Evolutionary conservation across 176 grass and related monocot genomes (phyloP), one percentile per base, ranked within the genome.

Genomic region (Ananas comosus): DNA sequence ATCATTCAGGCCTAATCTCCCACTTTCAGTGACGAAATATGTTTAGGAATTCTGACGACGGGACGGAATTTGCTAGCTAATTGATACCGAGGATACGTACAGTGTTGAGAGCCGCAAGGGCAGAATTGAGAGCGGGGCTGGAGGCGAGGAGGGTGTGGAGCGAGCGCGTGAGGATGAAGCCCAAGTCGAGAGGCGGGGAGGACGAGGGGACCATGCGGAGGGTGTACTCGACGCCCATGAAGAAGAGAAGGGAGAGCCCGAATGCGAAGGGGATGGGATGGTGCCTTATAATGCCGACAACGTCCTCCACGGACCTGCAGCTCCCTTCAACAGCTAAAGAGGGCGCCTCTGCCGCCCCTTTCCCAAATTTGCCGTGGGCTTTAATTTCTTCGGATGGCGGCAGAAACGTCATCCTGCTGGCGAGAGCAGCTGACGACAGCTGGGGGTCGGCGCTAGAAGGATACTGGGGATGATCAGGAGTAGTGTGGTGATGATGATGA

Each of bases 181-280:
- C 94, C 21, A 97, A 68, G 76, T 97, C 94, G 4, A 97, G 53
- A 9, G 94, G 89, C 57, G 89, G 77, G 19, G 94, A 64, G 66
- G 29, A n/a, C 42, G 75, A 75, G 10, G 72, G 53, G 17, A 97
- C 63, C 94, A 97, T 92, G 48, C 82, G 84, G 76, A 92, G 86
- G 64, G 86, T 97, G 72, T 97, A 97, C 81, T 97, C 94, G 24
- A 97, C 86, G 76, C 58, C 80, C 94, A 97, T 97, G 79, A 97
- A 97, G 25, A 87, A 57, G 52, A 97, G 67, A 27, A 97, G 65
- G 18, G 68, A 76, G 71, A 91, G 64, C 6, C 48, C 73, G 54
- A 92, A 92, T 7, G 85, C 66, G 69, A 63, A 86, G 3, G 86
- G 73, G 16, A 63, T 19, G 49, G 89, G 89, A 79, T 99, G 86